phyloP scores from a whole-genome alignment of 805 yeast genomes.

The Candida nemodendra region DNA sequence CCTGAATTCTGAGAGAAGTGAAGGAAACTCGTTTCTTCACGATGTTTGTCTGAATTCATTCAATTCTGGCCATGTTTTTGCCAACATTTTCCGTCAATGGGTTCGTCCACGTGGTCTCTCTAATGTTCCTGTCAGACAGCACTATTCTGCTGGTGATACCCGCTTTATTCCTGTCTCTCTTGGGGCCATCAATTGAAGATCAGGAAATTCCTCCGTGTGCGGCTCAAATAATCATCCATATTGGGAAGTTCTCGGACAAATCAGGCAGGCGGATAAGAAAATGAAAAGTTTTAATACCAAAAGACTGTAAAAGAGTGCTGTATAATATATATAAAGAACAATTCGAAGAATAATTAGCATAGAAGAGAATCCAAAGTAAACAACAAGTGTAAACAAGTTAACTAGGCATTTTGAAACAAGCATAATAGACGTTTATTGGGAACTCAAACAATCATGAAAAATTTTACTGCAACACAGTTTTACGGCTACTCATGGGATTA shows the following conservation, averaged over 20 bases:
- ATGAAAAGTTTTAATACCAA: not conserved
- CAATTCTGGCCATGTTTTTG: slow-evolving; percentile 30
- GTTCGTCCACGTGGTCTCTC: slow-evolving; percentile 41
- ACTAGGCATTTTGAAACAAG: no score
- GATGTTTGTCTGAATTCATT: slow-evolving; percentile 39
- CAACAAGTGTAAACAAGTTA: no score
- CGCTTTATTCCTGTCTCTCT: slow-evolving; percentile 31
- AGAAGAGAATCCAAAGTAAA: no score
- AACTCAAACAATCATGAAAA: slow-evolving; percentile 60
- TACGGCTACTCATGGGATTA: slow-evolving; percentile 91
- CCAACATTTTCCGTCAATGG: slow-evolving; percentile 35
- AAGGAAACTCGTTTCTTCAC: slow-evolving; percentile 21
- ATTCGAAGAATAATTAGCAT: no score
- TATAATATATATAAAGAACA: no score
- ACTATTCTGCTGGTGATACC: slow-evolving; percentile 36
- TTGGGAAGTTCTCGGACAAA: not conserved
- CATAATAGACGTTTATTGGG: no score
- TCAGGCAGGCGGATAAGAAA: not conserved
- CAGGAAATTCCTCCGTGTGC: slow-evolving; percentile 1
- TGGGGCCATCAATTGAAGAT: slow-evolving; percentile 12
- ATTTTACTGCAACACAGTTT: slow-evolving; percentile 66
- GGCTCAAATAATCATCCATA: not conserved
- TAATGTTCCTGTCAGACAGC: slow-evolving; percentile 29
- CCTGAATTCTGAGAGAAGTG: slow-evolving; percentile 43
- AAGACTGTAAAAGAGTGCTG: no score